Base-by-base conservation (phyloP, 2,329 filamentous ascomycete genomes). In the Aquanectria penicillioides region DNA sequence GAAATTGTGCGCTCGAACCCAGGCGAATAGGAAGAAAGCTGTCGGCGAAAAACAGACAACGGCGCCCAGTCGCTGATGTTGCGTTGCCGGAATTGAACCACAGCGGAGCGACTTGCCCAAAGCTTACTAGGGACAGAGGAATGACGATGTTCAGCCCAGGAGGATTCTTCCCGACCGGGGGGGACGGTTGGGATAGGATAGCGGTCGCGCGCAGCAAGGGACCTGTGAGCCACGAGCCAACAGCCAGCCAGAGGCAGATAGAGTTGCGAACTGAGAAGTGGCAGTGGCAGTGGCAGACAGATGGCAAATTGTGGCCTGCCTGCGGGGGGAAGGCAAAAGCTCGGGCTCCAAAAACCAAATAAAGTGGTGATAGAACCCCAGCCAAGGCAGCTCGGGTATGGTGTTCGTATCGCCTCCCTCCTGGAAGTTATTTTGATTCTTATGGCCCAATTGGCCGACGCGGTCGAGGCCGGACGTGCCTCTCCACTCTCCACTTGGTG, bases 401-500 rank as follows among this genome's bases (percentile, higher is more conserved):
- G 41, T 38, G 37, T 50, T 50, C 37, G 44, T 49, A 50, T 50
- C 37, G n/a, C n/a, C n/a, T n/a, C 44, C 49, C 15, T 15, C 44
- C 12, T 50, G 37, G 37, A 29, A 36, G 38, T 26, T 50, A 29
- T 50, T 41, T 33, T 29, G 46, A 41, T 43, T 49, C 29, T 57
- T 17, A 13, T 34, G 43, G 44, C 53, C 29, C 38, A 50, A 50
- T 50, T 57, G 46, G 46, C 25, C 25, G 46, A 46, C 34, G 54
- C 46, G 53, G 53, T 38, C 54, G 44, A 49, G 29, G 46, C 31
- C 23, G 29, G 11, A 23, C 20, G 46, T 20, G n/a, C 26, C 23
- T 28, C 31, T 50, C 53, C 50, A 54, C 50, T n/a, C n/a, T 50
- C 36, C 48, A 34, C 26, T 51, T 28, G 34, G 34, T 23, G 22